phyloP scores from a whole-genome alignment of 352 stramenopile species.

The Globisporangium nunn region DNA sequence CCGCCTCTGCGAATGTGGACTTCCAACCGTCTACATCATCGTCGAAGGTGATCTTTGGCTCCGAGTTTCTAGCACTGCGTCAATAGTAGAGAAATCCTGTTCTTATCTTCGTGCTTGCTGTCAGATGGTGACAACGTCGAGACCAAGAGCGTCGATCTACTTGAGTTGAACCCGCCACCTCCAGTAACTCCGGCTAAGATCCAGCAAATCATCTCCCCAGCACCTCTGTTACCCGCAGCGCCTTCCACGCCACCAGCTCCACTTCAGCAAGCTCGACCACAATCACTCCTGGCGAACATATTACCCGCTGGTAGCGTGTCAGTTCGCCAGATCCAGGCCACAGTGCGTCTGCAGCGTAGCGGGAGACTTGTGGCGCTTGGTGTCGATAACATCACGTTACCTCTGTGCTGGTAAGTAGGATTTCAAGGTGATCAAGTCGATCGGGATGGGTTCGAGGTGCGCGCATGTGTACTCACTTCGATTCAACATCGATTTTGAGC shows the following conservation, averaged over 20 bases:
- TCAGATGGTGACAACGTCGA: slow-evolving; percentile 4
- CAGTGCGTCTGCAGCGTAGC: slow-evolving; percentile 1
- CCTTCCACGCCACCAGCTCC: neutral
- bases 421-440: slow-evolving; percentile 35
- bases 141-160: slow-evolving; percentile 20
- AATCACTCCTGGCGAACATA: slow-evolving; percentile 7
- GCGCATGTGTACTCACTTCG: neutral
- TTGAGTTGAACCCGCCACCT: slow-evolving; percentile 16
- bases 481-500: neutral
- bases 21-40: slow-evolving; percentile 9
- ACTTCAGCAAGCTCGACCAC: neutral
- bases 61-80: neutral
- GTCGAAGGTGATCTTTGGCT: slow-evolving; percentile 8
- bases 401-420: slow-evolving; percentile 12
- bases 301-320: slow-evolving; percentile 14
- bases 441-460: slow-evolving; percentile 66
- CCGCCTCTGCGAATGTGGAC: slow-evolving; percentile 11
- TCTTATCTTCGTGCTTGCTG: too few relatives aligned
- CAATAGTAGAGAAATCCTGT: too few relatives aligned
- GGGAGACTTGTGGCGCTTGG: too few relatives aligned
- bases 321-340: slow-evolving; percentile 23
- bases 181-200: neutral
- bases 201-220: neutral
- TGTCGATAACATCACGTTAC: neutral
- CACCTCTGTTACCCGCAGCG: neutral